These are phyloP conservation scores for Tuber borchii DNA, from an alignment of 495 filamentous ascomycete genomes.

Conservation along the genomic window DNA sequence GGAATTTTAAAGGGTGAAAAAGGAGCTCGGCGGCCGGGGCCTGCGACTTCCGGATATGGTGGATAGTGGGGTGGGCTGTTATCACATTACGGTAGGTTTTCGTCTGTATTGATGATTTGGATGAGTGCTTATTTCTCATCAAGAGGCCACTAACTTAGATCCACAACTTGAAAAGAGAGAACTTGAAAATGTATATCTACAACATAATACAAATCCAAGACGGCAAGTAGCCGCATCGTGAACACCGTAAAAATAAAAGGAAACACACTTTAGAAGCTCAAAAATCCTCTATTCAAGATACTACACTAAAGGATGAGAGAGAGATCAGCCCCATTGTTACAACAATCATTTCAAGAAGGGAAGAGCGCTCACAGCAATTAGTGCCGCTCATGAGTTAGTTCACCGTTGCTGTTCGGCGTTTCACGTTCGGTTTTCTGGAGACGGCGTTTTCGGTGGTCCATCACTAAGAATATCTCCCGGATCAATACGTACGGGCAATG, in stretches of 20 bases:
- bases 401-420: not conserved
- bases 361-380: not conserved
- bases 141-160: too few species aligned
- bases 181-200: not conserved
- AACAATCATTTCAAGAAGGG: not conserved
- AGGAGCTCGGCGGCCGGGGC: too few species aligned
- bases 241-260: not conserved
- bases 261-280: not conserved
- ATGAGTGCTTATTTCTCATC: too few species aligned
- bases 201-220: not conserved
- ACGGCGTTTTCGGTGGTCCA: not conserved
- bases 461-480: not conserved
- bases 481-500: not conserved
- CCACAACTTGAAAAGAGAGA: not conserved
- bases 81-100: too few species aligned
- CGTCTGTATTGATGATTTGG: too few species aligned
- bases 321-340: not conserved
- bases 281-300: not conserved
- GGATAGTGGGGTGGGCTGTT: too few species aligned
- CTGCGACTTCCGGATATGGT: too few species aligned
- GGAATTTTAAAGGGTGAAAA: too few species aligned
- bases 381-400: not conserved
- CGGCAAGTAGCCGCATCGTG: not conserved
- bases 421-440: not conserved
- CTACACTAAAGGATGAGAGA: not conserved